phyloP scores from a whole-genome alignment of 73 alveolate genomes.

The Tetrahymena malaccensis region DNA sequence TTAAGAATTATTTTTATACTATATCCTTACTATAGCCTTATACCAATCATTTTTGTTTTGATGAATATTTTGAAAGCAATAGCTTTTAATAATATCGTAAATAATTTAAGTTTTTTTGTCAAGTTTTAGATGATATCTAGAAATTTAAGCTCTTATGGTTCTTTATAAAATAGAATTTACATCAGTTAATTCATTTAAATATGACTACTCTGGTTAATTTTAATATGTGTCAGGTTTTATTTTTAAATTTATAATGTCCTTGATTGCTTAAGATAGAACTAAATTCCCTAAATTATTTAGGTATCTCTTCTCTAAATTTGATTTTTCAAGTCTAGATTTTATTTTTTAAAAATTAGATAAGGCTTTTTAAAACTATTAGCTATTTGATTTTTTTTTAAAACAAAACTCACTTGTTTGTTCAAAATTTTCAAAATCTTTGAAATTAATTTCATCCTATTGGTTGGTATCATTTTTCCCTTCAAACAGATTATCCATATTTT shows the following conservation, averaged over 20 bases:
- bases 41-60: background rate
- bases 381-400: no score
- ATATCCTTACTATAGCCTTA: background rate
- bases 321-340: no score
- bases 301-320: background rate
- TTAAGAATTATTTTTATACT: background rate
- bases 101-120: background rate
- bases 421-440: no score
- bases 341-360: no score
- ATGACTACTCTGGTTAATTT: background rate
- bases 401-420: no score
- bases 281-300: background rate
- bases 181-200: background rate
- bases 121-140: background rate
- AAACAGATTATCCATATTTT: no score
- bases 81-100: background rate
- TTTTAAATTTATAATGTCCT: background rate
- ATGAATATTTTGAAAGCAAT: background rate
- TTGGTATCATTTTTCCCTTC: no score
- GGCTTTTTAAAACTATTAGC: no score
- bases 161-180: background rate
- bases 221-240: background rate
- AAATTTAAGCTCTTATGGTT: background rate
- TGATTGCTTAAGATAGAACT: background rate
- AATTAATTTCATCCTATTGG: no score